A percentile compares a stretch with the other conserved stretches of the same genome.
Evolutionary conservation across 176 grass and related monocot genomes (phyloP).

Genomic region (Hyparrhenia diplandra): DNA sequence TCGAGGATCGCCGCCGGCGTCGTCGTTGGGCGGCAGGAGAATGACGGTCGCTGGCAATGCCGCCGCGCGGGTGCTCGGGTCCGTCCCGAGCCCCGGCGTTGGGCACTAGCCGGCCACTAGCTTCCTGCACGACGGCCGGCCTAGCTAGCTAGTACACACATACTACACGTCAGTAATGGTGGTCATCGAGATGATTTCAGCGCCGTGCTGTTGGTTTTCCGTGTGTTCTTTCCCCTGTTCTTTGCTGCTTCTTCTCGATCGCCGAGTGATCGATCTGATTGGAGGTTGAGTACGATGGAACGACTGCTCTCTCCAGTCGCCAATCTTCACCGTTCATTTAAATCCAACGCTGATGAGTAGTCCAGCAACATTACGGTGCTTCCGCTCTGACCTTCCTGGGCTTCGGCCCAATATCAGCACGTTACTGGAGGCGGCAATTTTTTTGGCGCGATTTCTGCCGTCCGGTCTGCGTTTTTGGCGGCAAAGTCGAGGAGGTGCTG

Average conservation of each 20-base stretch:
- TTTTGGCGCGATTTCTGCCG: no score
- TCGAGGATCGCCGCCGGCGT: not conserved
- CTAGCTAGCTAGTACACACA: not conserved
- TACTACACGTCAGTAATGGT: not conserved
- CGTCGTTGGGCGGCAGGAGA: not conserved
- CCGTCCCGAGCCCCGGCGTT: slow-evolving; percentile 84
- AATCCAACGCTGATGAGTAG: no score
- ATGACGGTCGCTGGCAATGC: slow-evolving; percentile 1
- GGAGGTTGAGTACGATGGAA: not conserved
- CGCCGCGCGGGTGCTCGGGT: slow-evolving; percentile 46
- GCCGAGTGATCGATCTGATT: not conserved
- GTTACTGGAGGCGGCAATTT: no score
- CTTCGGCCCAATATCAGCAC: no score
- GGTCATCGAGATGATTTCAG: not conserved
- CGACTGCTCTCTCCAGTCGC: no score
- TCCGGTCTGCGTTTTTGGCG: no score
- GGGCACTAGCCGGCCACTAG: slow-evolving; percentile 56
- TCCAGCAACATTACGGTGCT: no score
- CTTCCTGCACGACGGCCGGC: not conserved
- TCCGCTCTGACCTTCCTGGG: no score
- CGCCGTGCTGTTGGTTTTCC: not conserved
- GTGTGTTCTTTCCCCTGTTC: not conserved
- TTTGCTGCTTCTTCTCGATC: not conserved
- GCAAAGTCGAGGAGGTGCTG: no score
- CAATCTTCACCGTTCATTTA: no score